Conservation (phyloP, 2,329 filamentous ascomycete species). For the Claviceps purpurea region DNA sequence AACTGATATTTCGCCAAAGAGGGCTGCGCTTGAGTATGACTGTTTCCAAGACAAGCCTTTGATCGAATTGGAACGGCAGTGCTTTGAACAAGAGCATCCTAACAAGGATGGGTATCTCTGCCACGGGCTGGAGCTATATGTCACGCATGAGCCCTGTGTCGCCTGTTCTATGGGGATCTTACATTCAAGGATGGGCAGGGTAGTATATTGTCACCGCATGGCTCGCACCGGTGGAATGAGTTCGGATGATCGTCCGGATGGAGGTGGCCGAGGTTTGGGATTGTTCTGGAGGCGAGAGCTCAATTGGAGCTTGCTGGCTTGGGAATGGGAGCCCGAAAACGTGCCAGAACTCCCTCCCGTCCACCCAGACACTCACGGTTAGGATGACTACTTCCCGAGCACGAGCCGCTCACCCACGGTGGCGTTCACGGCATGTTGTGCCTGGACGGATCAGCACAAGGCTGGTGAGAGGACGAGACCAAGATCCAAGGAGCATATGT, state of each 20-base stretch:
- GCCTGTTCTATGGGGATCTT: constrained; percentile 96
- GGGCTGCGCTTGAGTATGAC: constrained; percentile 38
- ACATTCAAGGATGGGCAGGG: constrained; percentile 80
- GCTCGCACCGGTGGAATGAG: constrained; percentile 68
- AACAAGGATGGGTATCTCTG: constrained; percentile 79
- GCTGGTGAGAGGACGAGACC: not conserved
- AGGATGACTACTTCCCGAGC: constrained; percentile 29
- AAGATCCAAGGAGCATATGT: not conserved
- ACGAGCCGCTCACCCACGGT: constrained; percentile 18
- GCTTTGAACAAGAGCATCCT: constrained; percentile 51
- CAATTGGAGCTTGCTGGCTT: constrained; percentile 75
- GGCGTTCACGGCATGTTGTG: not conserved
- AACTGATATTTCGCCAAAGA: constrained; percentile 19
- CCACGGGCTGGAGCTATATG: constrained; percentile 82
- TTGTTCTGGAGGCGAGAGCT: constrained; percentile 63
- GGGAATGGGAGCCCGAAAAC: constrained; percentile 53
- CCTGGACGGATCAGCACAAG: not conserved
- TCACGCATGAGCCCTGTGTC: constrained; percentile 90
- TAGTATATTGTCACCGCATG: constrained; percentile 72
- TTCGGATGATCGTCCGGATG: constrained; percentile 52
- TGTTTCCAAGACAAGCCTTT: constrained; percentile 58
- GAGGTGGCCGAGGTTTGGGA: constrained; percentile 48
- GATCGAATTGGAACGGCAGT: constrained; percentile 48
- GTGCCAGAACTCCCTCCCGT: constrained; percentile 26
- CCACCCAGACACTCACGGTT: constrained; percentile 37